Evolutionary conservation across 176 grass and related monocot species (phyloP).

Genomic region (Eragrostis curvula): DNA sequence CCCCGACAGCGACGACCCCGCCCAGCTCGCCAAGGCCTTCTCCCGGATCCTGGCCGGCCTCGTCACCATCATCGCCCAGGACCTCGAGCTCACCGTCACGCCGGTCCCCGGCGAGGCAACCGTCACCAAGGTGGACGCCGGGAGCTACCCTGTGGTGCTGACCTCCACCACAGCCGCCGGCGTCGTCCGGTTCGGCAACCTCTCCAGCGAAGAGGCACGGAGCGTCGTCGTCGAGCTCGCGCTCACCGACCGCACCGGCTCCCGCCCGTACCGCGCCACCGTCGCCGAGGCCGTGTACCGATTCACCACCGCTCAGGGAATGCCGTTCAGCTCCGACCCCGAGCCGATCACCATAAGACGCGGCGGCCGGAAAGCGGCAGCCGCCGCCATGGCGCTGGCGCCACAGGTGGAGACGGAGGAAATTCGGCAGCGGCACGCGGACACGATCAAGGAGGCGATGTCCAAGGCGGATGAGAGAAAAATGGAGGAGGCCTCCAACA

Average conservation of each 20-base stretch:
- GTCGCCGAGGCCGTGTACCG: background rate
- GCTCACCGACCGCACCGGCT: background rate
- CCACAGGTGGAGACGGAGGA: background rate
- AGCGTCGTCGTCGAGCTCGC: background rate
- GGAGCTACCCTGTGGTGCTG: too few relatives aligned
- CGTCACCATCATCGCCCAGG: background rate
- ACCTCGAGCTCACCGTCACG: background rate
- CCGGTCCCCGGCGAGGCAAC: background rate
- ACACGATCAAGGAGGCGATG: background rate
- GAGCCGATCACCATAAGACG: background rate
- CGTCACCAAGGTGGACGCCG: background rate
- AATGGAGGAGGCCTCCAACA: background rate
- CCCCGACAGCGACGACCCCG: background rate
- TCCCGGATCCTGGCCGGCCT: slow-evolving; percentile 8
- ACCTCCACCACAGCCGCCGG: too few relatives aligned
- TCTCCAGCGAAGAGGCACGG: too few relatives aligned
- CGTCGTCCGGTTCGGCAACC: too few relatives aligned
- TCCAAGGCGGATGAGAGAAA: background rate
- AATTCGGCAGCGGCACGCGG: background rate
- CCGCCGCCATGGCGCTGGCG: background rate
- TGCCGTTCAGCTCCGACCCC: background rate
- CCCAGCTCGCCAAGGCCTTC: background rate
- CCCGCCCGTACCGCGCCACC: background rate
- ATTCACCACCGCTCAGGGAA: background rate
- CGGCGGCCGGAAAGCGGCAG: background rate